phyloP scores from a whole-genome alignment of 2,329 filamentous ascomycete species.

The Talaromyces sp. region DNA sequence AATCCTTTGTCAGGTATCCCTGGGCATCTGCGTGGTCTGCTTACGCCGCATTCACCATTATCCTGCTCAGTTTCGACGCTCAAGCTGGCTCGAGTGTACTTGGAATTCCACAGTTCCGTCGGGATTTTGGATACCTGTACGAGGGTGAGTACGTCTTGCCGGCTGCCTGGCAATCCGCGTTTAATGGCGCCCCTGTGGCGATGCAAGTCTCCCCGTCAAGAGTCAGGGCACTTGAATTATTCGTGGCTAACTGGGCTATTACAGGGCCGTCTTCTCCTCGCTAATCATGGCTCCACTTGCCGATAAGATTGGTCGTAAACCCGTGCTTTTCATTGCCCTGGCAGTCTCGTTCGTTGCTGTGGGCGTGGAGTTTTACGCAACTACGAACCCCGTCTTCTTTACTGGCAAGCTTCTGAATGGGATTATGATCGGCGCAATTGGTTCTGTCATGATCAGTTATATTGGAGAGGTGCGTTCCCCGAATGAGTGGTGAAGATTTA shows the following conservation, averaged over 20 bases:
- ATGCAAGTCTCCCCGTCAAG: neutral
- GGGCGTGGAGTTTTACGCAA: neutral
- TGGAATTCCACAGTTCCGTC: neutral
- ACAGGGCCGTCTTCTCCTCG: neutral
- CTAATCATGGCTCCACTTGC: neutral
- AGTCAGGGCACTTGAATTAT: neutral
- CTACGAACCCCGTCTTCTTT: neutral
- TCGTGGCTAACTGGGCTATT: neutral
- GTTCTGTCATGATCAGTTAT: slow-evolving; percentile 1
- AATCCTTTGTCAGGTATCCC: neutral
- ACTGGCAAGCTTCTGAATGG: neutral
- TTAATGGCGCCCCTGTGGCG: neutral
- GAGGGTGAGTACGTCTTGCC: slow-evolving; percentile 3
- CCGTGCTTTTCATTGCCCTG: neutral
- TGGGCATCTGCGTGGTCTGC: neutral
- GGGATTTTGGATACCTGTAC: neutral
- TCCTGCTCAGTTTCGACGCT: neutral
- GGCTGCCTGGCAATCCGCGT: neutral
- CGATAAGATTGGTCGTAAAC: neutral
- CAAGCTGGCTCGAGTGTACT: neutral
- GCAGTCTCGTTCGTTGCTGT: neutral
- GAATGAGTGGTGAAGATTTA: neutral
- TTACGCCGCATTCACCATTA: neutral
- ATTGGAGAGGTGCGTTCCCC: neutral
- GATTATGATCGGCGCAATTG: neutral